Evolutionary conservation across 1,139 yeast genomes (phyloP), one percentile per base, ranked within the genome.

Genomic region (Scheffersomyces parashehatae): DNA sequence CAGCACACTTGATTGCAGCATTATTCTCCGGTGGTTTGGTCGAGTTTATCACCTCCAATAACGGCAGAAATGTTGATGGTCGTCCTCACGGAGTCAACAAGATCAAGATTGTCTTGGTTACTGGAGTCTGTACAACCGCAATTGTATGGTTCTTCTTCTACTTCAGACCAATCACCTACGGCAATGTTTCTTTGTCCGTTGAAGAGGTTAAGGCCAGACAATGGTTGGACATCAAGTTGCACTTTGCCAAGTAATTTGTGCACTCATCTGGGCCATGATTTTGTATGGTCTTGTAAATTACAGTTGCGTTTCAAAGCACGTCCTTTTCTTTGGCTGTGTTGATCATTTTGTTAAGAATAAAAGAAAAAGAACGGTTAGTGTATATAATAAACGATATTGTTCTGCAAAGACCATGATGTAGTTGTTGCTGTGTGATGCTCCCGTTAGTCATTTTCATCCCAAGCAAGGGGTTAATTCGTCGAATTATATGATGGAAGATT

Each of bases 1-100:
- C 99, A 32, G 99, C 99, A 0, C 99, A 95, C 64, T 73, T 93
- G 60, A 78, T 89, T 51, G 96, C 96, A 7, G 91, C 96, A 0
- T 66, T 90, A 54, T 81, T 91, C 48, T 70, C 93, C 11, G 98
- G 95, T 24, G 91, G 87, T 0, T 70, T 90, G 49, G 75, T 87
- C 49, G 99, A 95, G 63, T 82, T 89, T 55, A 64, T 89, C 36
- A 77, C 86, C 58, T 83, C 95, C 20, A 85, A 83, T 54, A 82
- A 81, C 56, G 69, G 75, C 50, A 56, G 62, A 14, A 43, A 60
- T 24, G 42, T 41, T 58, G 60, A 34, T 38, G 49, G 47, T 36
- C 49, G 60, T 41, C 59, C 64, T 14, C 44, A 44, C 15, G 64
- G 64, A 0, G 55, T 68, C 15, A 51, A 62, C 37, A 62, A 56